Evolutionary conservation across 495 filamentous ascomycete genomes (phyloP).

Genomic region (Sordaria brevicollis): DNA sequence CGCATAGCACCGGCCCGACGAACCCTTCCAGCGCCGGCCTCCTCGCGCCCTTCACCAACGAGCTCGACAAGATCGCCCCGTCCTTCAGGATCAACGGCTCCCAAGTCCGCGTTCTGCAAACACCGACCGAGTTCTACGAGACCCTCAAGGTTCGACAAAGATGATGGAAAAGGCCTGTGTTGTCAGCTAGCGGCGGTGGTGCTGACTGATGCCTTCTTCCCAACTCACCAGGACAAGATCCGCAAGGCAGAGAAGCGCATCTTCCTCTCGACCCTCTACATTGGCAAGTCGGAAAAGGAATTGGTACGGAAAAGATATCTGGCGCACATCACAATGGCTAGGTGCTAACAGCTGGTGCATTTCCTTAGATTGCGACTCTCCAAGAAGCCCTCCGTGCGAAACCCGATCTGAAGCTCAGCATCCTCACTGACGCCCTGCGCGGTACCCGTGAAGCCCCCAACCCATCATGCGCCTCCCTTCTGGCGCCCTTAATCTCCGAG

Average conservation of each 20-base stretch:
- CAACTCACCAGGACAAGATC: constrained; percentile 57
- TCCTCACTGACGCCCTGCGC: constrained; percentile 86
- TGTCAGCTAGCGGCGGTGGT: constrained; percentile 9
- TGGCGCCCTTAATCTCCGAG: constrained; percentile 68
- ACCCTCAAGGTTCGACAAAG: constrained; percentile 60
- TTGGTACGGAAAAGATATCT: constrained; percentile 38
- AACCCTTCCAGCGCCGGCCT: constrained; percentile 26
- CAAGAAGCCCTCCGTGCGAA: constrained; percentile 64
- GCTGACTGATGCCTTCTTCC: not conserved
- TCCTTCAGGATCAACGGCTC: constrained; percentile 76
- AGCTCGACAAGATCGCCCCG: constrained; percentile 82
- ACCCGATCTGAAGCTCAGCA: constrained; percentile 70
- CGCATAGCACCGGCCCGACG: constrained; percentile 8
- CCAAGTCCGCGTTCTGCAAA: constrained; percentile 68
- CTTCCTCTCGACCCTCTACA: constrained; percentile 90
- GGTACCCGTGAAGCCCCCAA: constrained; percentile 86
- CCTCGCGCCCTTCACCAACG: constrained; percentile 58
- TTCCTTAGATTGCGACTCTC: constrained; percentile 58
- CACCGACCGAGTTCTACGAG: constrained; percentile 76
- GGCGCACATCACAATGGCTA: not conserved
- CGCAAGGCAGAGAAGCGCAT: constrained; percentile 64
- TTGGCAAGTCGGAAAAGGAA: constrained; percentile 89
- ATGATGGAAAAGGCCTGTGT: not conserved
- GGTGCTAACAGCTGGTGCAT: constrained; percentile 4
- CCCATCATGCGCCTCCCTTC: constrained; percentile 79